phyloP scores from a whole-genome alignment of 2,329 filamentous ascomycete genomes.

The Sporothrix curviconia region DNA sequence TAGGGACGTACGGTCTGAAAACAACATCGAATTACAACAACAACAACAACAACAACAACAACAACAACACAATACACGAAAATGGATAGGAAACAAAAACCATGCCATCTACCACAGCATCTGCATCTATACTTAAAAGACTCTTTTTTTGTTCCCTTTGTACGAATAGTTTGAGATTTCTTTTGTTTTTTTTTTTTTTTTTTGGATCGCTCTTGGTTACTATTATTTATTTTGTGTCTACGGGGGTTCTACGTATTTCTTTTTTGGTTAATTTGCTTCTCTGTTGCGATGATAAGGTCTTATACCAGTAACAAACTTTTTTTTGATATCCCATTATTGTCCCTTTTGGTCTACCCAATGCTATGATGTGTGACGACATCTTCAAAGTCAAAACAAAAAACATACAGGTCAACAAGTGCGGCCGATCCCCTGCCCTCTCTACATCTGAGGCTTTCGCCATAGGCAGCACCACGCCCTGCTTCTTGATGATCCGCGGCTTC shows the following conservation, averaged over 20 bases:
- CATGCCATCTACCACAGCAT: neutral
- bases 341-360: neutral
- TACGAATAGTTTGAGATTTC: constrained; percentile 7
- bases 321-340: constrained; percentile 5
- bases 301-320: neutral
- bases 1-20: no score
- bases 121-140: neutral
- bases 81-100: neutral
- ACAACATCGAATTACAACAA: neutral
- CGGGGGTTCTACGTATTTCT: neutral
- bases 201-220: neutral
- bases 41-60: neutral
- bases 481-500: constrained; percentile 83
- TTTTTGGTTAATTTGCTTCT: neutral
- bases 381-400: no score
- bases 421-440: no score
- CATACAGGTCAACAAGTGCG: no score
- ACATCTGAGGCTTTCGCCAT: constrained; percentile 66
- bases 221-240: no score
- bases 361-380: constrained; percentile 9
- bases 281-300: neutral
- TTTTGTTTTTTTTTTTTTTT: neutral
- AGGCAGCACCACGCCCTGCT: constrained; percentile 82
- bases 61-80: neutral
- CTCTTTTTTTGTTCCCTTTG: neutral